phyloP scores from a whole-genome alignment of 1,284 basidiomycete species.

The Trametes pubescens region DNA sequence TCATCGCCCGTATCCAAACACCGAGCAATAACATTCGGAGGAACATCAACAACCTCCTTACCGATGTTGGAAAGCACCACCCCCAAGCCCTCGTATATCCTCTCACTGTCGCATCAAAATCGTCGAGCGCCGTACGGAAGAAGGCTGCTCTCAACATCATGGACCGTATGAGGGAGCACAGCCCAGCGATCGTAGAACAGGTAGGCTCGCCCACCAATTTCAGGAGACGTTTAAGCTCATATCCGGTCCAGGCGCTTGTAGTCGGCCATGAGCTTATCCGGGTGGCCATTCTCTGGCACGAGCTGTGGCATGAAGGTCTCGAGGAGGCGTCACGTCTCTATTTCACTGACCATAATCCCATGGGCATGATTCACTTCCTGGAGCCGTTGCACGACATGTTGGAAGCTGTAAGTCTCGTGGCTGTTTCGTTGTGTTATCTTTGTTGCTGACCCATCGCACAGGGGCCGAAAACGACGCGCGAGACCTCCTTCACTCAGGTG shows the following conservation, averaged over 20 bases:
- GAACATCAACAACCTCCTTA: slow-evolving; percentile 91
- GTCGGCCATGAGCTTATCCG: slow-evolving; percentile 97
- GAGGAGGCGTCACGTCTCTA: slow-evolving; percentile 98
- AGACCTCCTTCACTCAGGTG: slow-evolving; percentile 95
- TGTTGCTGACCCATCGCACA: slow-evolving; percentile 40
- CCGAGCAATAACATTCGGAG: slow-evolving; percentile 88
- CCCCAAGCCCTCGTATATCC: slow-evolving; percentile 98
- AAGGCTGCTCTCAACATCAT: slow-evolving; percentile 91
- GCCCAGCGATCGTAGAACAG: slow-evolving; percentile 89
- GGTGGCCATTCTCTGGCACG: slow-evolving; percentile 99
- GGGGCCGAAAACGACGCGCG: slow-evolving; percentile 94
- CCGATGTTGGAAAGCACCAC: slow-evolving; percentile 95
- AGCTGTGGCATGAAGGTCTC: slow-evolving; percentile 98
- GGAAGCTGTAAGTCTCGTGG: slow-evolving; percentile 70
- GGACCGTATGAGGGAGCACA: slow-evolving; percentile 95
- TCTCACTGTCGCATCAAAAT: slow-evolving; percentile 98
- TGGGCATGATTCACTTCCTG: slow-evolving; percentile 96
- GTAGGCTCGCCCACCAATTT: slow-evolving; percentile 45
- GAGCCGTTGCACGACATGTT: slow-evolving; percentile 96
- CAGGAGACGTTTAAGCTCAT: neutral
- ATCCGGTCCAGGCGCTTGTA: slow-evolving; percentile 73
- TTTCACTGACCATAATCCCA: slow-evolving; percentile 99
- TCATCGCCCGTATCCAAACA: slow-evolving; percentile 98
- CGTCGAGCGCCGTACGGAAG: slow-evolving; percentile 85
- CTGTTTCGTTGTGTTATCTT: neutral